phyloP scores from a whole-genome alignment of 192 early-diverging fungal species.

The Ambispora gerdemannii region DNA sequence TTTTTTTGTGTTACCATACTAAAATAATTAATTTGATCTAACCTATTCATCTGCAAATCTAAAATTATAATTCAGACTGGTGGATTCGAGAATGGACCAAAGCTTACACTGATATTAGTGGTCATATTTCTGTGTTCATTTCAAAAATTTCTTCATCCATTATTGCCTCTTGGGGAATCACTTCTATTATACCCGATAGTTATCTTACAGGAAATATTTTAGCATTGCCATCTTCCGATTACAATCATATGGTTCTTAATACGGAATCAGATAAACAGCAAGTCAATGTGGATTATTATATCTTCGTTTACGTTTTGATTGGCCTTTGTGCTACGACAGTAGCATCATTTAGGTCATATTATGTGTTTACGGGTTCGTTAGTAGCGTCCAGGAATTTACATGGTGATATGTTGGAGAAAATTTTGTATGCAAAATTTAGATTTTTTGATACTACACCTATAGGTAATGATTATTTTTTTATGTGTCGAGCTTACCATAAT shows the following conservation, averaged over 20 bases:
- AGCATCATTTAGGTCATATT: constrained; percentile 39
- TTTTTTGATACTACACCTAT: constrained; percentile 93
- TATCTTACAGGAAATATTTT: not conserved
- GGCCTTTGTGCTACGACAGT: constrained; percentile 47
- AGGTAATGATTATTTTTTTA: constrained; percentile 42
- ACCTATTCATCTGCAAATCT: too few species aligned
- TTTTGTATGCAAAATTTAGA: constrained; percentile 68
- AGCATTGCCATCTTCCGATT: not conserved
- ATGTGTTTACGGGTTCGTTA: constrained; percentile 48
- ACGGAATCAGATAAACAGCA: constrained; percentile 30
- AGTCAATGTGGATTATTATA: constrained; percentile 58
- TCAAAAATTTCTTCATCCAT: not conserved
- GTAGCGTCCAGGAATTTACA: constrained; percentile 61
- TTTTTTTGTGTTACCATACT: too few species aligned
- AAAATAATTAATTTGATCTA: too few species aligned
- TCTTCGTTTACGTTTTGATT: constrained; percentile 58
- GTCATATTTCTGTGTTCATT: not conserved
- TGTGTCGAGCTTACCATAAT: too few species aligned
- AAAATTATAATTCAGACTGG: constrained; percentile 25
- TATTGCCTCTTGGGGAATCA: not conserved
- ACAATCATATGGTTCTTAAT: not conserved
- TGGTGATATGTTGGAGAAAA: constrained; percentile 47
- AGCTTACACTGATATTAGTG: not conserved
- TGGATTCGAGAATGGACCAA: constrained; percentile 28
- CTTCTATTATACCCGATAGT: not conserved